These are phyloP conservation scores for Davidsoniella eucalypti DNA, from an alignment of 2,329 filamentous ascomycete genomes.

Conservation along the genomic window DNA sequence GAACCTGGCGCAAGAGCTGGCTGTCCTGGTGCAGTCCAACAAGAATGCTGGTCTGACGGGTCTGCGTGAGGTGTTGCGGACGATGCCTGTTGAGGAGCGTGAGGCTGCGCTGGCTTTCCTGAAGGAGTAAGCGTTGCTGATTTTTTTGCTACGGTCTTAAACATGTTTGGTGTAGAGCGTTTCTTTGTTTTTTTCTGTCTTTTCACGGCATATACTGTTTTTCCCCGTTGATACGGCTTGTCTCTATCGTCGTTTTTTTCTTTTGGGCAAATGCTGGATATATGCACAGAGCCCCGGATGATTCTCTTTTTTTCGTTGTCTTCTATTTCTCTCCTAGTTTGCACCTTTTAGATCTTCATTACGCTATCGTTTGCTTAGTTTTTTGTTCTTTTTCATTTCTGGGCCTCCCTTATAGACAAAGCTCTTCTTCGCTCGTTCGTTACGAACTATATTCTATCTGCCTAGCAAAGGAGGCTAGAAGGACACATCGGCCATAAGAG, in stretches of 20 bases:
- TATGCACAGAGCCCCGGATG: background rate
- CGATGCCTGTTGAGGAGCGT: slow-evolving; percentile 76
- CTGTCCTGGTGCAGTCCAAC: slow-evolving; percentile 28
- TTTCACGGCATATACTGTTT: background rate
- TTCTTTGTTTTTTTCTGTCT: slow-evolving; percentile 4
- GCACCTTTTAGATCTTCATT: background rate
- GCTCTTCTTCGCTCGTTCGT: no score
- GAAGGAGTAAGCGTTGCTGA: slow-evolving; percentile 22
- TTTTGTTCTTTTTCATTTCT: background rate
- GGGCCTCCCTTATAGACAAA: no score
- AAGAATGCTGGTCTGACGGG: slow-evolving; percentile 65
- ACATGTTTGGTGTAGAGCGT: background rate
- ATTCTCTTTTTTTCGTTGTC: background rate
- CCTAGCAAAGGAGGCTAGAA: background rate
- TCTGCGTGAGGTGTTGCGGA: slow-evolving; percentile 68
- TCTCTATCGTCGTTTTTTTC: background rate
- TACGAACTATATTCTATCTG: background rate
- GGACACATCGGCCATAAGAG: background rate
- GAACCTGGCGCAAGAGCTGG: slow-evolving; percentile 33
- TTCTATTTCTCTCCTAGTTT: background rate
- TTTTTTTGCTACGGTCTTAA: background rate
- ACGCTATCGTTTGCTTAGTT: background rate
- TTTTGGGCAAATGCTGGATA: background rate
- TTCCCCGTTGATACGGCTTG: background rate
- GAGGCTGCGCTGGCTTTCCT: slow-evolving; percentile 58